A percentile compares a stretch with the other conserved stretches of the same genome.
Evolutionary conservation across 2,329 filamentous ascomycete genomes (phyloP).

Genomic region (Polychaeton citri): DNA sequence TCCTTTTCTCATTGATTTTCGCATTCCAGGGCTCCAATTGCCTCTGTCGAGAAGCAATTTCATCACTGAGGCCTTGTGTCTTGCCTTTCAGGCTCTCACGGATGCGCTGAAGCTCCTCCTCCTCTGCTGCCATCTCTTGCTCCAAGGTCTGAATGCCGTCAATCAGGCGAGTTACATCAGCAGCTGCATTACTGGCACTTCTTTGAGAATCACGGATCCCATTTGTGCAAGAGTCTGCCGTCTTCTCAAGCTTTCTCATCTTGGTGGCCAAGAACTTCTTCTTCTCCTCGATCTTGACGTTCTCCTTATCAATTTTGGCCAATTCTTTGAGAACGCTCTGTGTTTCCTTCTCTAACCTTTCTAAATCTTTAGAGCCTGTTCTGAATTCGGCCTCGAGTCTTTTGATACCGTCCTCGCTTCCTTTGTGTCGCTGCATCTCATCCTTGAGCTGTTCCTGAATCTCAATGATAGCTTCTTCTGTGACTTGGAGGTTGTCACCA

Average conservation of each 20-base stretch:
- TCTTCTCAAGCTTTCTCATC: slow-evolving; percentile 88
- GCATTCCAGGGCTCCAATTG: slow-evolving; percentile 91
- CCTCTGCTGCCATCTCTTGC: slow-evolving; percentile 60
- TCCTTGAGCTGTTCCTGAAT: slow-evolving; percentile 76
- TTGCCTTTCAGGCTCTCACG: slow-evolving; percentile 85
- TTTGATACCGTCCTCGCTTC: slow-evolving; percentile 81
- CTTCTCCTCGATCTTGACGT: slow-evolving; percentile 96
- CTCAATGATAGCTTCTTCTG: slow-evolving; percentile 78
- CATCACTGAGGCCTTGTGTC: slow-evolving; percentile 83
- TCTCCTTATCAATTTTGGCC: slow-evolving; percentile 87
- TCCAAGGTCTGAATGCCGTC: slow-evolving; percentile 68
- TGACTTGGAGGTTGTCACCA: slow-evolving; percentile 75
- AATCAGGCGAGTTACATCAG: slow-evolving; percentile 64
- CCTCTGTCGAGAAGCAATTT: slow-evolving; percentile 87
- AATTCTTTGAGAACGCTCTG: slow-evolving; percentile 74
- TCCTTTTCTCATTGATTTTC: slow-evolving; percentile 93
- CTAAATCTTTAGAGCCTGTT: slow-evolving; percentile 69
- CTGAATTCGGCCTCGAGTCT: slow-evolving; percentile 75
- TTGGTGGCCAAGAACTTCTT: slow-evolving; percentile 85
- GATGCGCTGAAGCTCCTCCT: slow-evolving; percentile 69
- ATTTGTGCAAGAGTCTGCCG: slow-evolving; percentile 62
- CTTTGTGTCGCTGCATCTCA: slow-evolving; percentile 84
- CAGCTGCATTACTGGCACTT: slow-evolving; percentile 61
- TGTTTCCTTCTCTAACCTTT: slow-evolving; percentile 66
- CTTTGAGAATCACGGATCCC: slow-evolving; percentile 61